A percentile compares a stretch with the other conserved stretches of the same genome.
These are phyloP conservation scores for Suhomyces panamericanus DNA, from an alignment of 1,139 yeast genomes.

Conservation along the genomic window DNA sequence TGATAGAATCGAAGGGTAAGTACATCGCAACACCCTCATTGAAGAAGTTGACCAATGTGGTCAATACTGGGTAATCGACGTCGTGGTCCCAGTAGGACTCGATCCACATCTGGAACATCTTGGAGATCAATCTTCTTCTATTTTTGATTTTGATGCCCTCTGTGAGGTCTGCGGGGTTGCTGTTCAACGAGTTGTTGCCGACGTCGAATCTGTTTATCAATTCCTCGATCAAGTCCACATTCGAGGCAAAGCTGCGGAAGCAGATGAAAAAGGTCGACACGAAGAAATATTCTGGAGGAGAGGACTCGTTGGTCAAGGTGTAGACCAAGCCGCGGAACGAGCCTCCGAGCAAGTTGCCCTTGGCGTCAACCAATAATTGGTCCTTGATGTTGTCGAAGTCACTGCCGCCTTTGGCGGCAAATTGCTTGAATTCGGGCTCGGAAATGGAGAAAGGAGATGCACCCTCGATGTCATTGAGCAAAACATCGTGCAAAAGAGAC, in stretches of 20 bases:
- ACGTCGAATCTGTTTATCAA: conserved; percentile 67
- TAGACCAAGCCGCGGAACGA: conserved; percentile 74
- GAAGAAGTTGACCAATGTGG: conserved; percentile 73
- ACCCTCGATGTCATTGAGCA: conserved; percentile 40
- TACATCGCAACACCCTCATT: conserved; percentile 63
- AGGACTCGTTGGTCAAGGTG: conserved; percentile 68
- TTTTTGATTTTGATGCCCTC: conserved; percentile 56
- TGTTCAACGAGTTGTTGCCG: conserved; percentile 32
- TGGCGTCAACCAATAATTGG: conserved; percentile 48
- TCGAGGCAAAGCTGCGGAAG: conserved; percentile 71
- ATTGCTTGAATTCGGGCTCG: conserved; percentile 40
- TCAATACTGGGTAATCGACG: conserved; percentile 58
- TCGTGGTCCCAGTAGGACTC: conserved; percentile 82
- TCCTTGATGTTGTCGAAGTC: conserved; percentile 27
- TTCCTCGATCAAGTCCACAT: conserved; percentile 68
- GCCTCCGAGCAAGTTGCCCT: conserved; percentile 69
- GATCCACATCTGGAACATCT: conserved; percentile 77
- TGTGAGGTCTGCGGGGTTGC: conserved; percentile 38
- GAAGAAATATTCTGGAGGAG: conserved; percentile 69
- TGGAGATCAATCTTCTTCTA: conserved; percentile 66
- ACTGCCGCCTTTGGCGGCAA: conserved; percentile 22
- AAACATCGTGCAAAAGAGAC: conserved; percentile 50
- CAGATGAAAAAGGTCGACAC: conserved; percentile 78
- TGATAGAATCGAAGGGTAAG: conserved; percentile 65
- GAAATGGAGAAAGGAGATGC: conserved; percentile 45